Conservation (phyloP, 768 basidiomycete genomes). For the Gyrodon lividus region DNA sequence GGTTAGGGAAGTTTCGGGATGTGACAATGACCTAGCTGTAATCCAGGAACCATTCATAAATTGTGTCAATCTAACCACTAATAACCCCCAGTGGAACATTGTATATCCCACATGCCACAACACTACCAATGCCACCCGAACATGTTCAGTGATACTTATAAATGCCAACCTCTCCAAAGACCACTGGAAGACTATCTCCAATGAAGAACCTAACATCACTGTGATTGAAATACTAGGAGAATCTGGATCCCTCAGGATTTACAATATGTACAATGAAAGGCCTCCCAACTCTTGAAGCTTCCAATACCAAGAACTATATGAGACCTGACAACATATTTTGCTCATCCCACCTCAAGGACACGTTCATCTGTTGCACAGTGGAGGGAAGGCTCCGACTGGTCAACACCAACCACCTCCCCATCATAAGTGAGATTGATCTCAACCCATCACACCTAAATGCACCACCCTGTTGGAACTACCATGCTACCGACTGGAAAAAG, state of each 20-base stretch:
- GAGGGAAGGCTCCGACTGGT: rapidly evolving
- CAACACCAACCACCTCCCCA: constrained; percentile 16
- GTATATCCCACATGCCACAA: not conserved
- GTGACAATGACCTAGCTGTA: not conserved
- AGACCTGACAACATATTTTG: constrained; percentile 13
- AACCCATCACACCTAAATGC: rapidly evolving
- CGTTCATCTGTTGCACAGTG: not conserved
- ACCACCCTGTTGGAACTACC: not conserved
- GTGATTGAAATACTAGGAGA: not conserved
- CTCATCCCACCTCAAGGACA: not conserved
- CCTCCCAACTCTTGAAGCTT: constrained; percentile 34
- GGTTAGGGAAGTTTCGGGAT: no score
- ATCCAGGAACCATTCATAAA: constrained; percentile 3
- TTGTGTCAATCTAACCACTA: not conserved
- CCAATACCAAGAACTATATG: constrained; percentile 28
- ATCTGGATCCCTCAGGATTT: not conserved
- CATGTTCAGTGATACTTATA: not conserved
- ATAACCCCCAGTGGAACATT: not conserved
- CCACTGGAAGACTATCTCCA: not conserved
- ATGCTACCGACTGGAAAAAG: constrained; percentile 5
- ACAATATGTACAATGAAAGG: constrained; percentile 10
- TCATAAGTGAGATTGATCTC: not conserved
- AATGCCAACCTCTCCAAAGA: not conserved
- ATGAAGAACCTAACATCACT: not conserved
- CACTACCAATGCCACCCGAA: not conserved